Percentiles rank a stretch among this genome's conserved stretches.
Evolutionary conservation across 192 early-diverging fungal genomes (phyloP).

Genomic region (Kickxella alabastrina): DNA sequence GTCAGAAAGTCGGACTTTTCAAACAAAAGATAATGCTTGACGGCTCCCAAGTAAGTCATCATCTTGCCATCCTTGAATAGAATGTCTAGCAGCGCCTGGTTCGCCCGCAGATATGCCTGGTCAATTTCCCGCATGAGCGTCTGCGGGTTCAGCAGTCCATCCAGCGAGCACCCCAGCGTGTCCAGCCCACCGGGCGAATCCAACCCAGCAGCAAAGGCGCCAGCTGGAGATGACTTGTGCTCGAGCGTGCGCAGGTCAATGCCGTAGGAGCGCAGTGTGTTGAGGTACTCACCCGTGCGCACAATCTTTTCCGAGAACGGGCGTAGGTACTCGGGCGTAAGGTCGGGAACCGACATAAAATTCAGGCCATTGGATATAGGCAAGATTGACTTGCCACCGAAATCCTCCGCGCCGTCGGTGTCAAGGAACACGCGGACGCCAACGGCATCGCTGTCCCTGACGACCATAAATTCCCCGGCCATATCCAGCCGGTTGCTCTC

Average conservation of each 20-base stretch:
- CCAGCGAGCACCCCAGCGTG: slow-evolving; percentile 5
- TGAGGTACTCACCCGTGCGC: slow-evolving; percentile 90
- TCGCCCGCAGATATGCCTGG: slow-evolving; percentile 82
- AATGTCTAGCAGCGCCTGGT: slow-evolving; percentile 74
- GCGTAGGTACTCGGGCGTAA: slow-evolving; percentile 72
- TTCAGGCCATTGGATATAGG: slow-evolving; percentile 3
- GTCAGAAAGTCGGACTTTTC: slow-evolving; percentile 92
- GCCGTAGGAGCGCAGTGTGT: slow-evolving; percentile 82
- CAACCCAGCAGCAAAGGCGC: background rate
- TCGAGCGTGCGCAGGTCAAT: slow-evolving; percentile 36
- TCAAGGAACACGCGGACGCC: slow-evolving; percentile 73
- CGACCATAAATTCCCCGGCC: slow-evolving; percentile 90
- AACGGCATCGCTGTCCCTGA: slow-evolving; percentile 59
- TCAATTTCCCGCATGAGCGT: slow-evolving; percentile 66
- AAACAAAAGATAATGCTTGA: slow-evolving; percentile 91
- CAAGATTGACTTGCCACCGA: background rate
- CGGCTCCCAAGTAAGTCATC: slow-evolving; percentile 71
- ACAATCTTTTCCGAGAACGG: slow-evolving; percentile 77
- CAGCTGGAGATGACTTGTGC: background rate
- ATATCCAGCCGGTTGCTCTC: slow-evolving; percentile 55
- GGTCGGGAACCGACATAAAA: slow-evolving; percentile 31
- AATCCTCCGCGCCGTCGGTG: slow-evolving; percentile 44
- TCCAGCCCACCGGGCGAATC: background rate
- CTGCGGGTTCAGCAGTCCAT: slow-evolving; percentile 39
- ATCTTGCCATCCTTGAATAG: slow-evolving; percentile 77